A percentile compares a stretch with the other conserved stretches of the same genome.
These are phyloP conservation scores for Cyberlindnera mrakii DNA, from an alignment of 805 yeast species.

Conservation along the genomic window DNA sequence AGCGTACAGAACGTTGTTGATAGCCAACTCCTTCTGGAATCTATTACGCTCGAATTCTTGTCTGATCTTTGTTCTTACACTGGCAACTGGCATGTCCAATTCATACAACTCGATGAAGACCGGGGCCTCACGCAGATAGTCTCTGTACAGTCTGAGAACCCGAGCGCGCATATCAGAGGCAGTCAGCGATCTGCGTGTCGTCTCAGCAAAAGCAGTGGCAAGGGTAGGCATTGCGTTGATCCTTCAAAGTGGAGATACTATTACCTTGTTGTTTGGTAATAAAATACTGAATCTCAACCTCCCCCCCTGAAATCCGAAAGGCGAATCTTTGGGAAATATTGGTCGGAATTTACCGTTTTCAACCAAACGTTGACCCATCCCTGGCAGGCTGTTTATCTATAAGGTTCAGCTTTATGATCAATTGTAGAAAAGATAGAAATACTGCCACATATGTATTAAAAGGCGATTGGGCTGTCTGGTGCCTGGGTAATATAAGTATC, in stretches of 20 bases:
- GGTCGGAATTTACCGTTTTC: no score
- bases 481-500: no score
- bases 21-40: slow-evolving; percentile 59
- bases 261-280: not conserved
- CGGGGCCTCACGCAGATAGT: slow-evolving; percentile 58
- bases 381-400: no score
- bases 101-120: slow-evolving; percentile 60
- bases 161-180: slow-evolving; percentile 56
- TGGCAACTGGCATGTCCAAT: slow-evolving; percentile 70
- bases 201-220: slow-evolving; percentile 80
- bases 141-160: slow-evolving; percentile 66
- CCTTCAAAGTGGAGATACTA: not conserved
- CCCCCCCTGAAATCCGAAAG: no score
- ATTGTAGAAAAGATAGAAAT: no score
- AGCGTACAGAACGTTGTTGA: slow-evolving; percentile 63
- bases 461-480: no score
- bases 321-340: no score
- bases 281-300: no score
- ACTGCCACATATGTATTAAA: no score
- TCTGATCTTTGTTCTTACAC: slow-evolving; percentile 76
- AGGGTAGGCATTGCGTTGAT: slow-evolving; percentile 44
- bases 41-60: slow-evolving; percentile 87
- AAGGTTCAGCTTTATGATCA: no score
- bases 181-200: slow-evolving; percentile 61
- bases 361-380: no score